These are phyloP conservation scores for Spathaspora passalidarum DNA, from an alignment of 805 yeast genomes.

Conservation along the genomic window DNA sequence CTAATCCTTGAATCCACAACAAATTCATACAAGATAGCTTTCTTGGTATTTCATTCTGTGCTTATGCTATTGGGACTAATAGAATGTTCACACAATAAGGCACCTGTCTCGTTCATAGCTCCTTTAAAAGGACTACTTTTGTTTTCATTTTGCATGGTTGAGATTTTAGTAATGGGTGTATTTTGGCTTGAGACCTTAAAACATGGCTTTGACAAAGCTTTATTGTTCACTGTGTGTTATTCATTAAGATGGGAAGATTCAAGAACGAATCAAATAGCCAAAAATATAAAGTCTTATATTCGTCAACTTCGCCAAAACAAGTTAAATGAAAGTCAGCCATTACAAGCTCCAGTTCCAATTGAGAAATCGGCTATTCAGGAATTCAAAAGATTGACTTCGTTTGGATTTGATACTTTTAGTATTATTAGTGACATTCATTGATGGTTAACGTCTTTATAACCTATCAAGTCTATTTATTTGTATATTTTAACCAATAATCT, in stretches of 20 bases:
- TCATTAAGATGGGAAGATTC: slow-evolving; percentile 6
- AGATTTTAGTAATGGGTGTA: slow-evolving; percentile 1
- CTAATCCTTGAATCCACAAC: slow-evolving; percentile 5
- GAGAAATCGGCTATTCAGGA: neutral
- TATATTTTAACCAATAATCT: neutral
- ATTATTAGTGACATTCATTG: slow-evolving; percentile 18
- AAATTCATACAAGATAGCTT: neutral
- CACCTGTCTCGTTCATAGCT: neutral
- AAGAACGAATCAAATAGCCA: neutral
- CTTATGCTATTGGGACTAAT: slow-evolving; percentile 2
- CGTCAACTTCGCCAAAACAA: neutral
- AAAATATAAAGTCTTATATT: neutral
- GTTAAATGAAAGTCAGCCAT: neutral
- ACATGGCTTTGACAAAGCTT: neutral
- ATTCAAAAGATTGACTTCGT: slow-evolving; percentile 18
- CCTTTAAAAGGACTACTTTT: slow-evolving; percentile 1
- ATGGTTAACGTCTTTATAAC: neutral
- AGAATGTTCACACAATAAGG: neutral
- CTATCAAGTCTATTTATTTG: neutral
- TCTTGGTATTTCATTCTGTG: slow-evolving; percentile 5
- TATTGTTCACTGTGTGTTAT: slow-evolving; percentile 6
- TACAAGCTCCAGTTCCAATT: neutral
- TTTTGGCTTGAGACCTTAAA: slow-evolving; percentile 7
- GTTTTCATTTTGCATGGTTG: slow-evolving; percentile 6
- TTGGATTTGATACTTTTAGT: slow-evolving; percentile 20